Conservation (phyloP, 495 filamentous ascomycete species). For the Daldinia concentrica region DNA sequence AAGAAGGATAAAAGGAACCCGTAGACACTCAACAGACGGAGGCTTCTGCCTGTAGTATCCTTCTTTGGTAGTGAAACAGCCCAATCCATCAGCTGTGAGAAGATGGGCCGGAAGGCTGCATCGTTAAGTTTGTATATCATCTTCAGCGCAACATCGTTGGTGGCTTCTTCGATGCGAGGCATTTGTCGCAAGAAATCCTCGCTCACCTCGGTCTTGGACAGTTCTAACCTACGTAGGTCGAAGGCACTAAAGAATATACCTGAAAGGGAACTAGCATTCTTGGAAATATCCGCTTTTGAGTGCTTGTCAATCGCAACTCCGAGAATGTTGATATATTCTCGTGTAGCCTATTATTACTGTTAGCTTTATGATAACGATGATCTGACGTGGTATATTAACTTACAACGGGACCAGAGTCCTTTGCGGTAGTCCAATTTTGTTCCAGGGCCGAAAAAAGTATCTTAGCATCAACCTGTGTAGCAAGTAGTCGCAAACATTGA, state of each 20-base stretch:
- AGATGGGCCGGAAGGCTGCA: slow-evolving; percentile 93
- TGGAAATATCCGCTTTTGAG: slow-evolving; percentile 75
- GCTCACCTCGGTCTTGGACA: slow-evolving; percentile 48
- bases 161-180: slow-evolving; percentile 68
- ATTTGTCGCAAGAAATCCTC: slow-evolving; percentile 57
- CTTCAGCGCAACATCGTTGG: slow-evolving; percentile 76
- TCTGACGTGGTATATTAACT: slow-evolving; percentile 38
- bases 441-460: slow-evolving; percentile 71
- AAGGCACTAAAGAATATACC: slow-evolving; percentile 75
- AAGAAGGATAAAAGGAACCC: slow-evolving; percentile 82
- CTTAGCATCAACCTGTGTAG: slow-evolving; percentile 76
- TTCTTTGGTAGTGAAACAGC: slow-evolving; percentile 64
- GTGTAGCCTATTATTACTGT: slow-evolving; percentile 61
- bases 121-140: slow-evolving; percentile 98
- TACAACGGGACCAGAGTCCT: slow-evolving; percentile 66
- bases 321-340: slow-evolving; percentile 72
- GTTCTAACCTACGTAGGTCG: slow-evolving; percentile 70
- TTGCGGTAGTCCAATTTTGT: slow-evolving; percentile 72
- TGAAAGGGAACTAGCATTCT: slow-evolving; percentile 72
- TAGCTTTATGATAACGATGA: slow-evolving; percentile 28
- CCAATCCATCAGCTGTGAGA: slow-evolving; percentile 84
- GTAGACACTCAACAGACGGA: slow-evolving; percentile 75
- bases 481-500: slow-evolving; percentile 74
- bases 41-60: slow-evolving; percentile 61
- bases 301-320: slow-evolving; percentile 76